Percentiles rank a stretch among this genome's conserved stretches.
phyloP scores from a whole-genome alignment of 2,329 filamentous ascomycete species.

The Verticillium klebahnii region DNA sequence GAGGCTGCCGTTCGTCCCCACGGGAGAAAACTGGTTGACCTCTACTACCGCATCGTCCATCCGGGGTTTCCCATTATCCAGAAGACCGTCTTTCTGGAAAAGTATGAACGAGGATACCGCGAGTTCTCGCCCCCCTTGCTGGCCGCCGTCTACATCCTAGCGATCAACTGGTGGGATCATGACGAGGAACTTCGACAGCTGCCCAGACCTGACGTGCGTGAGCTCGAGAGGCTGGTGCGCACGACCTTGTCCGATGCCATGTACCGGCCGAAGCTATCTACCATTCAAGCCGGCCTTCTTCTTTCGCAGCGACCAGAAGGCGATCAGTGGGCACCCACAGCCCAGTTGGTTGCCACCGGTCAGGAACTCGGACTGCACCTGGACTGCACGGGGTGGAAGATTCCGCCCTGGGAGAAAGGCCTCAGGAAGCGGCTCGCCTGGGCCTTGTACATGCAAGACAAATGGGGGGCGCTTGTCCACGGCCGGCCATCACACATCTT shows the following conservation, averaged over 20 bases:
- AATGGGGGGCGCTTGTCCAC: conserved; percentile 80
- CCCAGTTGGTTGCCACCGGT: conserved; percentile 78
- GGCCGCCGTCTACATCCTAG: conserved; percentile 77
- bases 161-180: conserved; percentile 83
- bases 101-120: conserved; percentile 66
- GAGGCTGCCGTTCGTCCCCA: conserved; percentile 73
- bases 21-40: conserved; percentile 70
- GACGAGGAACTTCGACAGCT: conserved; percentile 60
- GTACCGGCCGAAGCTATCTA: conserved; percentile 76
- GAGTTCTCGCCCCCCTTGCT: conserved; percentile 74
- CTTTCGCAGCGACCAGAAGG: conserved; percentile 71
- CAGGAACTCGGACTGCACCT: conserved; percentile 88
- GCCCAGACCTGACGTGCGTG: conserved; percentile 66
- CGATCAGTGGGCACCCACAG: conserved; percentile 79
- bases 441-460: conserved; percentile 93
- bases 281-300: conserved; percentile 71
- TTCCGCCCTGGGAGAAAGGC: conserved; percentile 82
- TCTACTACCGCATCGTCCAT: conserved; percentile 79
- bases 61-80: conserved; percentile 79
- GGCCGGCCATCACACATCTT: conserved; percentile 77
- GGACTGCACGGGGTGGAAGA: conserved; percentile 82
- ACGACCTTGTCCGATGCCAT: conserved; percentile 71
- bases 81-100: conserved; percentile 74
- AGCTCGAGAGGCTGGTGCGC: conserved; percentile 69
- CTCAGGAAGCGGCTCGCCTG: conserved; percentile 81